phyloP scores from a whole-genome alignment of 2,329 filamentous ascomycete species.

The Ceratocystis huliohia region DNA sequence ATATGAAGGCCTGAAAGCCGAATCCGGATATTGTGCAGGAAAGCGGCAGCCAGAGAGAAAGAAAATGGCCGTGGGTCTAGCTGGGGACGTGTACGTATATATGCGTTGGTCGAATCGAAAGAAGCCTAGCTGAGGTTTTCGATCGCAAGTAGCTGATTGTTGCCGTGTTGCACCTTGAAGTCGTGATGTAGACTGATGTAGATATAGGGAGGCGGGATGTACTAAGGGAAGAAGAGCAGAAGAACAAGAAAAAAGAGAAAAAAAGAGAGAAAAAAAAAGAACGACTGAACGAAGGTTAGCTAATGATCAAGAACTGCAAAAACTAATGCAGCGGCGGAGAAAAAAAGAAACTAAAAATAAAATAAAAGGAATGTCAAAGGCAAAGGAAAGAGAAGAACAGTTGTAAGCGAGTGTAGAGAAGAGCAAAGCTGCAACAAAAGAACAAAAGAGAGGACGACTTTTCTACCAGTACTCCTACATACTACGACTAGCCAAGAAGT shows the following conservation, averaged over 20 bases:
- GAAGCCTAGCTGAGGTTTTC: background rate
- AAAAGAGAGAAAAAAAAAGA: background rate
- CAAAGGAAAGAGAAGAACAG: background rate
- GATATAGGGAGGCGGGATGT: background rate
- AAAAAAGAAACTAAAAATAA: conserved; percentile 3
- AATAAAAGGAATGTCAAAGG: conserved; percentile 6
- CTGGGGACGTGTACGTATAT: too few relatives aligned
- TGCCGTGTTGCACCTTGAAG: background rate
- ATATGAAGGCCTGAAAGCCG: background rate
- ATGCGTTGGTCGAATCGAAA: background rate
- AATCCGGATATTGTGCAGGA: background rate
- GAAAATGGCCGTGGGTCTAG: background rate
- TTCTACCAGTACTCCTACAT: background rate
- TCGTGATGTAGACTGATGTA: background rate
- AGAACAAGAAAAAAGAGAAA: background rate
- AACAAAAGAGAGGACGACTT: background rate
- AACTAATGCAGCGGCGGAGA: background rate
- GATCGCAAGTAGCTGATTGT: background rate
- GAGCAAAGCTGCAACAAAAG: background rate
- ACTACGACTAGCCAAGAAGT: background rate
- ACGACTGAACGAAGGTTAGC: background rate
- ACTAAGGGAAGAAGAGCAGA: background rate
- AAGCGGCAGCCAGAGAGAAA: background rate
- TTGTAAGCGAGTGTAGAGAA: conserved; percentile 8
- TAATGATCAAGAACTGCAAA: background rate